Evolutionary conservation across 306 rosid species (phyloP), one percentile per base, ranked within the genome.

Genomic region (Cicer chorassanicum): DNA sequence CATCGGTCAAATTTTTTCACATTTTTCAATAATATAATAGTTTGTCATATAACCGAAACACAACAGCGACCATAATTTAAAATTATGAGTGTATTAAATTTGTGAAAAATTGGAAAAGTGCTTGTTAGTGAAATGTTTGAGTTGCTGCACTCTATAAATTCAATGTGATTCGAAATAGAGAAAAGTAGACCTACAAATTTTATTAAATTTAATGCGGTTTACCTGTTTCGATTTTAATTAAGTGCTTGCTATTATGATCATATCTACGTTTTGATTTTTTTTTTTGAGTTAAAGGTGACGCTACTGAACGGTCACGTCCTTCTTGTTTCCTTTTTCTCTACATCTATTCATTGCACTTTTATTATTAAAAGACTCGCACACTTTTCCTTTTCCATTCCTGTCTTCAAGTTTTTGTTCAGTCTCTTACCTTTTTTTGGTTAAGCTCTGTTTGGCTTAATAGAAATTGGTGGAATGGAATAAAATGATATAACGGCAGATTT

Each of bases 361-460:
- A 49, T 65, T 41, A 50, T 80, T 74, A 65, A 73, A 80, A 74
- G 76, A 44, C 63, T 59, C 62, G 67, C 12, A 15, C 57, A 18
- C 72, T 62, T 63, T 74, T 39, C 29, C 65, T 74, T 74, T 80
- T 46, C 8, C 16, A 67, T 73, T 80, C 56, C 1, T n/a, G 3
- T 43, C 19, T 54, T 76, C 40, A 54, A 9, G 21, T 6, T 66
- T 54, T 51, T 53, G 24, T 39, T 53, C 34, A 18, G 15, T 1
- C 36, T 3, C 34, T 29, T 29, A 29, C 36, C 36, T 29, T 29
- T 29, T 29, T 29, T 3, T 29, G 0, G 36, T 29, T 29, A 29
- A 4, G 5, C 36, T 29, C 36, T 3, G 36, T 29, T 29, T 29
- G 36, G 36, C 3, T 29, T 29, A 4, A 29, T 29, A 29, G 5